Percentiles rank a stretch among this genome's conserved stretches.
Evolutionary conservation across 1,284 basidiomycete species (phyloP).

Genomic region (Entoloma clypeatum): DNA sequence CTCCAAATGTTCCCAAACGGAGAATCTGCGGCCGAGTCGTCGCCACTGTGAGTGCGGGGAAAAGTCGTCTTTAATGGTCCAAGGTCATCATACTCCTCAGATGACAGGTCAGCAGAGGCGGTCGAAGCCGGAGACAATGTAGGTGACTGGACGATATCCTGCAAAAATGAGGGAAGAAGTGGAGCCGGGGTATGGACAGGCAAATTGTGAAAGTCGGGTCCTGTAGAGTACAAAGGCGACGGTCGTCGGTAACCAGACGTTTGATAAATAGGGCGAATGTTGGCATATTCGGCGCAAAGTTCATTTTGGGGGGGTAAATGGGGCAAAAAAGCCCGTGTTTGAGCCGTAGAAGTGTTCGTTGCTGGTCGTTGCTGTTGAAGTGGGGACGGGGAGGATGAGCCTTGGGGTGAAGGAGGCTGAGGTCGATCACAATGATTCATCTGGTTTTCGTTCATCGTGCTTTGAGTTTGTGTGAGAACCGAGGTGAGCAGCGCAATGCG

Average conservation of each 20-base stretch:
- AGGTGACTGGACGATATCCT: conserved; percentile 65
- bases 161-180: conserved; percentile 67
- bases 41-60: conserved; percentile 24
- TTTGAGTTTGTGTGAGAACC: conserved; percentile 55
- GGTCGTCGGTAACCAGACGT: conserved; percentile 45
- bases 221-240: conserved; percentile 36
- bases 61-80: conserved; percentile 22
- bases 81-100: conserved; percentile 49
- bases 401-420: conserved; percentile 24
- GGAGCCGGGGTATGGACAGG: conserved; percentile 40
- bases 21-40: conserved; percentile 25
- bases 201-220: conserved; percentile 24
- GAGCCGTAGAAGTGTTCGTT: conserved; percentile 32
- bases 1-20: conserved; percentile 57
- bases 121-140: conserved; percentile 58
- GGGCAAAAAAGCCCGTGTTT: conserved; percentile 34
- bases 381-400: conserved; percentile 45
- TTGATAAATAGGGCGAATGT: conserved; percentile 60
- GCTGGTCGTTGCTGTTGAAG: conserved; percentile 36
- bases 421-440: conserved; percentile 12
- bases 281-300: conserved; percentile 38
- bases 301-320: conserved; percentile 49
- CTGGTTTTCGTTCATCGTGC: too few species aligned
- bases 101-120: conserved; percentile 59
- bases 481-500: conserved; percentile 71